Evolutionary conservation across 2,329 filamentous ascomycete genomes (phyloP).

Genomic region (Ascochyta clinopodiicola): DNA sequence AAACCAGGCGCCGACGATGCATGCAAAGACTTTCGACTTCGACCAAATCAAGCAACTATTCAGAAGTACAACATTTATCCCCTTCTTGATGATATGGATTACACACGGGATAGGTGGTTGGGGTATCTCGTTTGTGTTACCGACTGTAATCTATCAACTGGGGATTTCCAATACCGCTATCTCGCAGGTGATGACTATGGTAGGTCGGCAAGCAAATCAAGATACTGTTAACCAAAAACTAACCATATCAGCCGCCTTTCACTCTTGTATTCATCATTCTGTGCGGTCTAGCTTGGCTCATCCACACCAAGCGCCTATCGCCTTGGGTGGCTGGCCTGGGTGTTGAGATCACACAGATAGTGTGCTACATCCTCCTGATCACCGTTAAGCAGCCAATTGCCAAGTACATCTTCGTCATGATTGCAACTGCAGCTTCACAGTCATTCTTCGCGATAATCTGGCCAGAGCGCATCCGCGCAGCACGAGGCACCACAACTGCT

Average conservation of each 20-base stretch:
- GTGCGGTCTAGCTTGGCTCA: slow-evolving; percentile 24
- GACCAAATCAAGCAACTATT: slow-evolving; percentile 25
- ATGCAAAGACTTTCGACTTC: slow-evolving; percentile 31
- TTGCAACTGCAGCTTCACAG: slow-evolving; percentile 49
- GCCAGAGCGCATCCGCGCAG: slow-evolving; percentile 51
- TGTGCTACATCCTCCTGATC: slow-evolving; percentile 52
- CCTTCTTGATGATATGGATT: slow-evolving; percentile 35
- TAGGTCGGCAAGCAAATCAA: slow-evolving; percentile 14
- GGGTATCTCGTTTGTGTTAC: slow-evolving; percentile 33
- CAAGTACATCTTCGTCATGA: slow-evolving; percentile 51
- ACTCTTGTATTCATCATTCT: slow-evolving; percentile 33
- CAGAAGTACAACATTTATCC: slow-evolving; percentile 27
- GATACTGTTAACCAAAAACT: neutral
- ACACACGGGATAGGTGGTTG: slow-evolving; percentile 32
- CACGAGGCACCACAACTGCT: slow-evolving; percentile 49
- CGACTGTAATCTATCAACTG: slow-evolving; percentile 30
- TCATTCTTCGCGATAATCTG: slow-evolving; percentile 52
- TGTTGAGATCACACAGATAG: slow-evolving; percentile 43
- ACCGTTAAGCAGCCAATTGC: slow-evolving; percentile 44
- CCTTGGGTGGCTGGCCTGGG: slow-evolving; percentile 32
- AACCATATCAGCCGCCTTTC: slow-evolving; percentile 23
- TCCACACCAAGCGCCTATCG: slow-evolving; percentile 29
- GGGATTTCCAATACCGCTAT: slow-evolving; percentile 29
- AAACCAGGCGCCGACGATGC: slow-evolving; percentile 30
- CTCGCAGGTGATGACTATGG: slow-evolving; percentile 33